Evolutionary conservation across 2,329 filamentous ascomycete species (phyloP).

Genomic region (Trichoderma sp.): DNA sequence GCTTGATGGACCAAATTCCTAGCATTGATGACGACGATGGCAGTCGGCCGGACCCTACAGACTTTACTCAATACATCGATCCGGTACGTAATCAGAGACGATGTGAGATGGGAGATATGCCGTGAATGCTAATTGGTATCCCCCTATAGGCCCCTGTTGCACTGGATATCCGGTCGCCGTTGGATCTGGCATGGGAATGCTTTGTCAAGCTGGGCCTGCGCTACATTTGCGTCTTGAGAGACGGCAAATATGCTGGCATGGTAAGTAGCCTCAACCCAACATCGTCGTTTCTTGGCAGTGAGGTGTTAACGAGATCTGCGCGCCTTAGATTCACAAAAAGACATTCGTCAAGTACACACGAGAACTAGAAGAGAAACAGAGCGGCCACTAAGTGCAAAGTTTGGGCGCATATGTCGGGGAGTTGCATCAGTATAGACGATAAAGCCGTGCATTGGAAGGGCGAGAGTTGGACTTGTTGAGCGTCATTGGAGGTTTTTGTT

Average conservation of each 20-base stretch:
- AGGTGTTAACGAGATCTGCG: not conserved
- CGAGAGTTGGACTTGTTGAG: not conserved
- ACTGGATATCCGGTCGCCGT: constrained; percentile 83
- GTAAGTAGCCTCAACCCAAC: constrained; percentile 53
- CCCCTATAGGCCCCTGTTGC: constrained; percentile 72
- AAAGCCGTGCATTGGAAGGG: not conserved
- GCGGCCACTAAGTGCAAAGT: not conserved
- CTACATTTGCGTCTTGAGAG: constrained; percentile 85
- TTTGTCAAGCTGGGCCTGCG: constrained; percentile 92
- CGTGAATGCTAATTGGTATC: constrained; percentile 23
- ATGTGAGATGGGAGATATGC: not conserved
- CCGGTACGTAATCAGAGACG: constrained; percentile 59
- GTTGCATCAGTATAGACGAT: constrained; percentile 9
- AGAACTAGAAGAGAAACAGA: constrained; percentile 65
- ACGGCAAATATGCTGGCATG: constrained; percentile 86
- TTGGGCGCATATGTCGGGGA: not conserved
- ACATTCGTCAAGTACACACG: constrained; percentile 93
- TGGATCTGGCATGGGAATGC: constrained; percentile 95
- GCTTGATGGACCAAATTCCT: constrained; percentile 75
- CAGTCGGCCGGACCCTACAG: constrained; percentile 65
- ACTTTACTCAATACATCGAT: constrained; percentile 91
- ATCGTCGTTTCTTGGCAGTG: not conserved
- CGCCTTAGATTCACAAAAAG: constrained; percentile 80
- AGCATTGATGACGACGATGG: constrained; percentile 65
- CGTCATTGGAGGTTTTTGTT: not conserved